Percentiles rank a stretch among this genome's conserved stretches.
Evolutionary conservation across 2,329 filamentous ascomycete genomes (phyloP).

Genomic region (Thelonectria discophora): DNA sequence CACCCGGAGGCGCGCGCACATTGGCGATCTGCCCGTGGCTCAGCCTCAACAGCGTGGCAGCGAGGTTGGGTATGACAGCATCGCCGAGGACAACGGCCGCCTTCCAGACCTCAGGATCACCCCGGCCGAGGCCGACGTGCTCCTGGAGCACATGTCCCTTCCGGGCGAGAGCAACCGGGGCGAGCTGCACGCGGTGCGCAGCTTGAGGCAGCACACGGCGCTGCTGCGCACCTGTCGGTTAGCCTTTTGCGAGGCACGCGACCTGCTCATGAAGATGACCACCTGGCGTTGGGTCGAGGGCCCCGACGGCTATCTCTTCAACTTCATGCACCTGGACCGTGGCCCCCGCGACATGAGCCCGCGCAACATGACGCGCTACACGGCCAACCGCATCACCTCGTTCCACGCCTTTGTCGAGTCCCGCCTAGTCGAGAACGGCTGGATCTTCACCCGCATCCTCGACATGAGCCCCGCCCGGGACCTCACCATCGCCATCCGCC

Average conservation of each 20-base stretch:
- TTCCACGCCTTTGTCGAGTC: slow-evolving; percentile 14
- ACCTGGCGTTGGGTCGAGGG: slow-evolving; percentile 11
- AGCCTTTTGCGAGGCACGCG: slow-evolving; percentile 19
- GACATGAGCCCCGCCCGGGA: slow-evolving; percentile 19
- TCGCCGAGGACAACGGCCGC: too few species aligned
- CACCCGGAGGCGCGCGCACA: background rate
- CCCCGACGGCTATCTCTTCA: background rate
- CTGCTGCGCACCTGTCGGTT: slow-evolving; percentile 23
- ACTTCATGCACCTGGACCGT: background rate
- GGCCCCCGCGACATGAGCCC: slow-evolving; percentile 3
- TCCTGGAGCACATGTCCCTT: background rate
- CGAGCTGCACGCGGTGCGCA: slow-evolving; percentile 1
- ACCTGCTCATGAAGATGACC: slow-evolving; percentile 22
- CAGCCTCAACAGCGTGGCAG: too few species aligned
- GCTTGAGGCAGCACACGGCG: slow-evolving; percentile 16
- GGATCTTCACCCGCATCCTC: slow-evolving; percentile 7
- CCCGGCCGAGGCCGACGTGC: background rate
- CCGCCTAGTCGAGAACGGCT: slow-evolving; percentile 6
- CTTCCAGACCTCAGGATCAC: too few species aligned
- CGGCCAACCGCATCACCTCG: slow-evolving; percentile 24
- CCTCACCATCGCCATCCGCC: slow-evolving; percentile 21
- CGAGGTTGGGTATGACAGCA: too few species aligned
- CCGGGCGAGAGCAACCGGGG: background rate
- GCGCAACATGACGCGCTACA: slow-evolving; percentile 20
- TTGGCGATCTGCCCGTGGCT: too few species aligned